These are phyloP conservation scores for Chlorociboria aeruginascens DNA, from an alignment of 495 filamentous ascomycete genomes.

Conservation along the genomic window DNA sequence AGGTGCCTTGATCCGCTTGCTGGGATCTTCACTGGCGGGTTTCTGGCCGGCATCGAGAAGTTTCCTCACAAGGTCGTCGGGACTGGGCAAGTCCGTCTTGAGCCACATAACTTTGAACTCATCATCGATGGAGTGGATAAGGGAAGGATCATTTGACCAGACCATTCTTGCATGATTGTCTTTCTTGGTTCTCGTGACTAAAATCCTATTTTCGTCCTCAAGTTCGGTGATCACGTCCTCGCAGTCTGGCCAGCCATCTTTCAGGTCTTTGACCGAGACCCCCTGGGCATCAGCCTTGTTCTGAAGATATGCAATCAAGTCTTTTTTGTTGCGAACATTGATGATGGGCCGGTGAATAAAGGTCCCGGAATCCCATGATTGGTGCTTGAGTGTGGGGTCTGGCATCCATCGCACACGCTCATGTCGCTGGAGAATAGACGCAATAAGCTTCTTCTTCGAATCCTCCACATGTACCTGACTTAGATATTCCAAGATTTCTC, in stretches of 20 bases:
- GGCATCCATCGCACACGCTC: constrained; percentile 61
- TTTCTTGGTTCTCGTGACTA: constrained; percentile 86
- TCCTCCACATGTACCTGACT: constrained; percentile 43
- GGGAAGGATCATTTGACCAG: constrained; percentile 74
- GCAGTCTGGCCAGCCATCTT: constrained; percentile 87
- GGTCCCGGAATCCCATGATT: constrained; percentile 45
- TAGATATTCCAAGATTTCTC: constrained; percentile 66
- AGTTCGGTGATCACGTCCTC: constrained; percentile 63
- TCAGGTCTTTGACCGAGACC: constrained; percentile 73
- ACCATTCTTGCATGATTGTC: constrained; percentile 76
- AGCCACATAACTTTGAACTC: constrained; percentile 79
- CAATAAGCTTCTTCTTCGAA: constrained; percentile 25
- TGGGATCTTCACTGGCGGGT: constrained; percentile 63
- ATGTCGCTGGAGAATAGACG: constrained; percentile 39
- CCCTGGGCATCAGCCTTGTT: constrained; percentile 68
- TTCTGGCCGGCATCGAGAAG: constrained; percentile 62
- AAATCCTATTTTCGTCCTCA: constrained; percentile 64
- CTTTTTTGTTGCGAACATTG: constrained; percentile 59
- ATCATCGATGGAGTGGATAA: constrained; percentile 62
- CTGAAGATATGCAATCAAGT: constrained; percentile 70
- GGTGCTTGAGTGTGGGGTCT: constrained; percentile 37
- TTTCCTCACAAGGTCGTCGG: constrained; percentile 63
- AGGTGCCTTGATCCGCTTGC: constrained; percentile 45
- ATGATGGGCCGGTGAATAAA: constrained; percentile 68
- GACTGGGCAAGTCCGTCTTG: constrained; percentile 61